Evolutionary conservation across 1,139 yeast species (phyloP), one percentile per base, ranked within the genome.

Genomic region (Saccharomyces uvarum): DNA sequence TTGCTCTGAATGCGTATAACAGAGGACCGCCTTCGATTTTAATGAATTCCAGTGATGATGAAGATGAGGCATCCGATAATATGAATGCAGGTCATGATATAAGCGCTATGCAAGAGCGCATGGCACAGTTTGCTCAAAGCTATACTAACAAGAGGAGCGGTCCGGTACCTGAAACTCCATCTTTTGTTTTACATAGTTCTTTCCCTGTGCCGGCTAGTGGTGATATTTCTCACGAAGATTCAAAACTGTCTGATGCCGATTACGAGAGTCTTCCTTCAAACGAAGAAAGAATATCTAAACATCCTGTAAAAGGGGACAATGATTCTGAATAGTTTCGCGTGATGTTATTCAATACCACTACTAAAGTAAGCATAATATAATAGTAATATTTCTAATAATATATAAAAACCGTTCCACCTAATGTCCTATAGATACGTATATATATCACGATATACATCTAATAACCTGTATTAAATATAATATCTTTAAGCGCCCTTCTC

Each of bases 1-100:
- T 69, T 32, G 69, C 62, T 3, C 50, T 69, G 16, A 65, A 64
- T 16, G 60, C 69, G 2, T 61, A 65, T 53, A 60, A 57, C 29
- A 59, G 68, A 41, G 70, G 71, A 2, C 69, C 70, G 6, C 71
- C 72, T 6, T 66, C 70, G 2, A 54, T 66, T 26, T 60, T 66
- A 5, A 58, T 64, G 47, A 64, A 58, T 50, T 61, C 67, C 11
- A 59, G 63, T 49, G 66, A 59, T 44, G 63, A 57, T 9, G 59
- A 52, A 24, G 50, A 53, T 50, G 51, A 47, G 53, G 56, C 60
- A 48, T 59, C 57, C 50, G 54, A 52, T 41, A 54, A 49, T 52
- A 56, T 55, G 52, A 58, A 27, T 47, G 52, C 41, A 55, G 53
- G 32, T 51, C 56, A 56, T 32, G 60, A 58, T 42, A 54, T 56